A percentile compares a stretch with the other conserved stretches of the same genome.
Evolutionary conservation across 148 eudicot genomes (phyloP).

Genomic region (Rhododendron kiyosumense): DNA sequence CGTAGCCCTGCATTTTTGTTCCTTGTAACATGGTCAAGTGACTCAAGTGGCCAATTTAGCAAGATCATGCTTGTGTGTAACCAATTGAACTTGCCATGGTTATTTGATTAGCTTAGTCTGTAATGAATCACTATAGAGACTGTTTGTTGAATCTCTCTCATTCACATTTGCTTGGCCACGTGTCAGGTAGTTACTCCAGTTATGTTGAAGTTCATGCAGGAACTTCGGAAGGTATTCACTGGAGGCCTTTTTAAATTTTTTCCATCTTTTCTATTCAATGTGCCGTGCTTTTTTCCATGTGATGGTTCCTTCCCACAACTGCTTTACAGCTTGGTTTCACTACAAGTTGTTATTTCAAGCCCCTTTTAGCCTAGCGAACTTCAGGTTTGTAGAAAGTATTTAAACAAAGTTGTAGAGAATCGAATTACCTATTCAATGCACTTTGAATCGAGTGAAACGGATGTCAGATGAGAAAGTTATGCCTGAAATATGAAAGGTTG

Average conservation of each 20-base stretch:
- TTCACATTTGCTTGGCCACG: background rate
- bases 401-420: no score
- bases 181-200: constrained; percentile 51
- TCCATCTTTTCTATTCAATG: background rate
- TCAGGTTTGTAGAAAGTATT: no score
- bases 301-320: background rate
- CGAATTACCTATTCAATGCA: no score
- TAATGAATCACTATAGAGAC: background rate
- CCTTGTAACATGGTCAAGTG: no score
- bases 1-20: no score
- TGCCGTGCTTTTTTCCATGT: background rate
- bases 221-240: constrained; percentile 45
- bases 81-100: no score
- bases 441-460: no score
- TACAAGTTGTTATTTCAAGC: constrained; percentile 48
- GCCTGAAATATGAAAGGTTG: no score
- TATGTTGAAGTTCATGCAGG: constrained; percentile 58
- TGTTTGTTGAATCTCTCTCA: background rate
- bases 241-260: background rate
- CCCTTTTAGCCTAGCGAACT: no score
- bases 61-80: no score
- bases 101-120: background rate
- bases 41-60: no score
- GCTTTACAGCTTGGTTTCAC: constrained; percentile 8
- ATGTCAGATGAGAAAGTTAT: no score